Conservation (phyloP, 1,284 basidiomycete species). For the Puccinia coronata region DNA sequence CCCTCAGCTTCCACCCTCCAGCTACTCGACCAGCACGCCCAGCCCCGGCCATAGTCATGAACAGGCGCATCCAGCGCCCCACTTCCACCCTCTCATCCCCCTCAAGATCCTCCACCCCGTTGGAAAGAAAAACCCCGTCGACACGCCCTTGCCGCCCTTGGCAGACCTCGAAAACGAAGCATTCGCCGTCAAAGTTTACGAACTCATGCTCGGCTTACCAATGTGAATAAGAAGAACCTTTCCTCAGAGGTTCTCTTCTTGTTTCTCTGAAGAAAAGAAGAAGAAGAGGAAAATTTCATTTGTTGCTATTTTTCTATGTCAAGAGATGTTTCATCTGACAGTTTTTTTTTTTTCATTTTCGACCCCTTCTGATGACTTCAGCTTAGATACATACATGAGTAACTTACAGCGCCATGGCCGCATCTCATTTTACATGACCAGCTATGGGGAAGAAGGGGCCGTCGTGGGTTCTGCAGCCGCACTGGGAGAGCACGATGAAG, state of each 20-base stretch:
- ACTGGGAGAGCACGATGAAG: slow-evolving; percentile 76
- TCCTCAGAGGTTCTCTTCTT: neutral
- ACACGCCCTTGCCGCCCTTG: slow-evolving; percentile 1
- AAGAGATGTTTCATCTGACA: neutral
- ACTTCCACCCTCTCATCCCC: slow-evolving; percentile 29
- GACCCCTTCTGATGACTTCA: slow-evolving; percentile 53
- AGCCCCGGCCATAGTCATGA: too few relatives aligned
- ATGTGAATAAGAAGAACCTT: slow-evolving; percentile 15
- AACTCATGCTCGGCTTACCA: slow-evolving; percentile 32
- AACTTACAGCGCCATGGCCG: slow-evolving; percentile 91
- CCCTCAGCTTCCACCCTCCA: too few relatives aligned
- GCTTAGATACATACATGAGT: slow-evolving; percentile 82
- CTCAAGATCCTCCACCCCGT: slow-evolving; percentile 28
- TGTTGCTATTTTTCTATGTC: too few relatives aligned
- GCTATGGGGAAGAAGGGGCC: slow-evolving; percentile 84
- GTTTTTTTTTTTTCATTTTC: too few relatives aligned
- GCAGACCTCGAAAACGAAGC: neutral
- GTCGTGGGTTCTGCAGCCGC: slow-evolving; percentile 87
- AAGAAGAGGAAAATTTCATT: neutral
- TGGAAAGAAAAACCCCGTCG: neutral
- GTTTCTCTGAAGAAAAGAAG: neutral
- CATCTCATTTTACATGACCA: slow-evolving; percentile 81
- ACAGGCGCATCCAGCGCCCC: too few relatives aligned
- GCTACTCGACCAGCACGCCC: too few relatives aligned
- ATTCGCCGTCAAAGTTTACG: slow-evolving; percentile 22